Percentiles rank a stretch among this genome's conserved stretches.
Conservation (phyloP, 495 filamentous ascomycete genomes). For the Lentithecium fluviatile region DNA sequence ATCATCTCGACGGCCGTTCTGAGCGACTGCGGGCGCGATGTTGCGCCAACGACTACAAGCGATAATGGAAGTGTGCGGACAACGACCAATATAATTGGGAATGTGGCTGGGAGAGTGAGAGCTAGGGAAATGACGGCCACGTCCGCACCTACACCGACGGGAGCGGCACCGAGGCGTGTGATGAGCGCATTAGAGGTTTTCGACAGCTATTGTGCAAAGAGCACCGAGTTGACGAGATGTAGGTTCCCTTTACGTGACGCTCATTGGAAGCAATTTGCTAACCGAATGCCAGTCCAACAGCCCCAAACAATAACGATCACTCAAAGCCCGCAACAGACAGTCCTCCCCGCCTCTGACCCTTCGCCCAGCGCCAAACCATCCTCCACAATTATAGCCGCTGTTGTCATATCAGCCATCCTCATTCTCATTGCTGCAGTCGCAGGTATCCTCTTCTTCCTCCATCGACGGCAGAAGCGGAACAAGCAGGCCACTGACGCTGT, state of each 20-base stretch:
- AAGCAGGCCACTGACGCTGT: not conserved
- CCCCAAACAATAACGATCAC: conserved; percentile 3
- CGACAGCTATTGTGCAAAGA: conserved; percentile 6
- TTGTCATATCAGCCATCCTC: not conserved
- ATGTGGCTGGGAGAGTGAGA: not conserved
- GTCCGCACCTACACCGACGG: not conserved
- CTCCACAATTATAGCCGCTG: not conserved
- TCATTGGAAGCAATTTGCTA: not conserved
- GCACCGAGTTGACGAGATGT: conserved; percentile 4
- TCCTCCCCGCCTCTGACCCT: not conserved
- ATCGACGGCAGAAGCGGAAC: not conserved
- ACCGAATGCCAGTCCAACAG: not conserved
- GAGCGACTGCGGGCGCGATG: not conserved
- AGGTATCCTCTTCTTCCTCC: not conserved
- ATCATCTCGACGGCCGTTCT: conserved; percentile 9
- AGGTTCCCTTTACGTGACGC: not conserved
- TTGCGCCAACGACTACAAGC: not conserved
- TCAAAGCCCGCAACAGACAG: not conserved
- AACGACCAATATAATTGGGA: not conserved
- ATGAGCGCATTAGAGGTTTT: not conserved
- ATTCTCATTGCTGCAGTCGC: not conserved
- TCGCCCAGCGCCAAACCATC: not conserved
- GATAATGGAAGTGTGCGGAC: not conserved
- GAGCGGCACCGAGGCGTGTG: not conserved
- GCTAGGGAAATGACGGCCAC: not conserved